Percentiles rank a stretch among this genome's conserved stretches.
Conservation (phyloP, 2,329 filamentous ascomycete genomes). For the Beauveria sp. region DNA sequence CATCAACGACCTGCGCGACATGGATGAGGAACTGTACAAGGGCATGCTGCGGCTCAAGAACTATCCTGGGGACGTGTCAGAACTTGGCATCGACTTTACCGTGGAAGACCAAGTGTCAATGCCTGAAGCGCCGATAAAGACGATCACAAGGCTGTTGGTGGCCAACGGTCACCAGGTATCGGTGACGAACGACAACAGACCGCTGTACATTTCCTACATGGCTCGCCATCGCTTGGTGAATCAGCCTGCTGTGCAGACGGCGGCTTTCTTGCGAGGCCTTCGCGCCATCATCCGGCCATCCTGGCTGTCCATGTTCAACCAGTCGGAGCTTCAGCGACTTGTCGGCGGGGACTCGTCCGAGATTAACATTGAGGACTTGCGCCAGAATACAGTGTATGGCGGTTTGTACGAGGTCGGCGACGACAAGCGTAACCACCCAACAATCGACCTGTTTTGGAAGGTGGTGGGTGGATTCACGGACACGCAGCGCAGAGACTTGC, state of each 20-base stretch:
- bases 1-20: slow-evolving; percentile 85
- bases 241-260: slow-evolving; percentile 74
- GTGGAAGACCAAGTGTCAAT: slow-evolving; percentile 62
- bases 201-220: slow-evolving; percentile 90
- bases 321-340: slow-evolving; percentile 85
- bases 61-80: slow-evolving; percentile 64
- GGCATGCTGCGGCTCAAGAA: slow-evolving; percentile 80
- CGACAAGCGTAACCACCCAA: slow-evolving; percentile 78
- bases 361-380: slow-evolving; percentile 81
- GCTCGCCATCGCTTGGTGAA: slow-evolving; percentile 76
- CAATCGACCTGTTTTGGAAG: slow-evolving; percentile 82
- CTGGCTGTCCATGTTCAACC: slow-evolving; percentile 99
- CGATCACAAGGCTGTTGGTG: slow-evolving; percentile 67
- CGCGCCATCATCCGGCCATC: slow-evolving; percentile 80
- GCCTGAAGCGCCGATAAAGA: slow-evolving; percentile 42
- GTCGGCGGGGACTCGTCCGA: slow-evolving; percentile 80
- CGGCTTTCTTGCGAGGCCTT: slow-evolving; percentile 80
- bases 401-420: slow-evolving; percentile 87
- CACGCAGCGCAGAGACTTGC: slow-evolving; percentile 69
- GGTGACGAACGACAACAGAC: slow-evolving; percentile 86
- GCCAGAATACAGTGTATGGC: slow-evolving; percentile 76
- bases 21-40: slow-evolving; percentile 85
- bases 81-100: slow-evolving; percentile 77
- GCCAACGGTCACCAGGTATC: slow-evolving; percentile 65
- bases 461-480: slow-evolving; percentile 74